Conservation (phyloP, 2,329 filamentous ascomycete genomes). For the Phaeosphaeriaceae sp. region DNA sequence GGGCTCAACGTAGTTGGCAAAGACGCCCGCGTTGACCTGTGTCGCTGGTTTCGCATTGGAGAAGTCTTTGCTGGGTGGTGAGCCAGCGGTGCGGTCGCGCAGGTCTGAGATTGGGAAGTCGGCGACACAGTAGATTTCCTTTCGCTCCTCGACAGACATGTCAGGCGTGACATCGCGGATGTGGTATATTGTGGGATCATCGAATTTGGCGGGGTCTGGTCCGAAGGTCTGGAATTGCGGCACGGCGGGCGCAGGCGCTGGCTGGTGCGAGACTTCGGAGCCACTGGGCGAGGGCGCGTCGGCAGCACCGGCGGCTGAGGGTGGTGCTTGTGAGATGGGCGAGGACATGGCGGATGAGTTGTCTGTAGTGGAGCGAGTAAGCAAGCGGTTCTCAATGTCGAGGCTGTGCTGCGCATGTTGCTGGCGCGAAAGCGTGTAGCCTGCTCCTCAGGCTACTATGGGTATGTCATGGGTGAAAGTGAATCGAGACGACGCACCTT, state of each 20-base stretch:
- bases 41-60: slow-evolving; percentile 91
- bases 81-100: slow-evolving; percentile 83
- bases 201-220: slow-evolving; percentile 87
- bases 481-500: slow-evolving; percentile 51
- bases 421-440: background rate
- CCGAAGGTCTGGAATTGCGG: slow-evolving; percentile 87
- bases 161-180: slow-evolving; percentile 76
- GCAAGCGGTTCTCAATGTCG: background rate
- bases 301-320: slow-evolving; percentile 59
- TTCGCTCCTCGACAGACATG: slow-evolving; percentile 86
- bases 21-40: slow-evolving; percentile 92
- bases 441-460: background rate
- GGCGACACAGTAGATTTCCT: slow-evolving; percentile 86
- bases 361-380: slow-evolving; percentile 32
- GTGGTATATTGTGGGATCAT: slow-evolving; percentile 92
- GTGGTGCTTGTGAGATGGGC: slow-evolving; percentile 53
- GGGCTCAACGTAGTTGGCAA: slow-evolving; percentile 89
- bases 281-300: slow-evolving; percentile 68
- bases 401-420: background rate
- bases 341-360: slow-evolving; percentile 50
- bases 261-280: slow-evolving; percentile 64
- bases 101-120: slow-evolving; percentile 83
- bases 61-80: slow-evolving; percentile 92
- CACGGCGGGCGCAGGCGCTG: slow-evolving; percentile 65
- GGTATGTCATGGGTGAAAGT: background rate